Evolutionary conservation across 345 rosid species (phyloP), one percentile per base, ranked within the genome.

Genomic region (Mallotus nudiflorus): DNA sequence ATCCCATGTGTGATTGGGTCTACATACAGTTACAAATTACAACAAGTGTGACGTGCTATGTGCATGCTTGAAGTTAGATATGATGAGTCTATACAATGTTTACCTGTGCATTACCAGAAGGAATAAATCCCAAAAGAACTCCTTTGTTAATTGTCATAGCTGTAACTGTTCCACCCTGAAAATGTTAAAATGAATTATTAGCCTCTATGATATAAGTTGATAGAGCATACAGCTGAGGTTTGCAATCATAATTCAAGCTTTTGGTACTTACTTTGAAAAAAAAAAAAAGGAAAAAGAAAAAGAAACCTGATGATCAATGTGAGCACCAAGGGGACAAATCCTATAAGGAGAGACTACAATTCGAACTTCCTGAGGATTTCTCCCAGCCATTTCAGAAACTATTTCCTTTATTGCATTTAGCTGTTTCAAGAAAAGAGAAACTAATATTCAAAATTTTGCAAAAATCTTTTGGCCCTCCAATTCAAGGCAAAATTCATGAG

Each of bases 311-410:
- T 90, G 99, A 85, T 94, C 99, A 66, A 90, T 88, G 75, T 86
- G 97, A 80, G 99, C 99, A 67, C 97, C 99, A 75, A 94, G 73
- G 37, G 99, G 97, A 83, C 97, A 94, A 46, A 94, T 91, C 75
- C 97, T 86, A 69, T 91, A 86, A 62, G 99, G 97, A 52, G 99
- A 84, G 14, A 84, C 84, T n/a, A 85, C 97, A 39, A 90, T 83
- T 48, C 85, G 85, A 78, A 89, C 93, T 56, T 88, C 90, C 56
- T 60, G 85, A 2, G 69, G 62, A 55, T 68, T 74, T 79, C 66
- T 83, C 73, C 93, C 93, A 35, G 85, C 67, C 89, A 91, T 90
- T 75, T 66, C 74, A 37, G 88, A 77, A 69, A 87, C 93, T 42
- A 71, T 73, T 20, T 73, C 69, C 66, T 72, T 80, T 25, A 90